Base-by-base conservation (phyloP, 78 protist species). In the Chrysochromulina parva region DNA sequence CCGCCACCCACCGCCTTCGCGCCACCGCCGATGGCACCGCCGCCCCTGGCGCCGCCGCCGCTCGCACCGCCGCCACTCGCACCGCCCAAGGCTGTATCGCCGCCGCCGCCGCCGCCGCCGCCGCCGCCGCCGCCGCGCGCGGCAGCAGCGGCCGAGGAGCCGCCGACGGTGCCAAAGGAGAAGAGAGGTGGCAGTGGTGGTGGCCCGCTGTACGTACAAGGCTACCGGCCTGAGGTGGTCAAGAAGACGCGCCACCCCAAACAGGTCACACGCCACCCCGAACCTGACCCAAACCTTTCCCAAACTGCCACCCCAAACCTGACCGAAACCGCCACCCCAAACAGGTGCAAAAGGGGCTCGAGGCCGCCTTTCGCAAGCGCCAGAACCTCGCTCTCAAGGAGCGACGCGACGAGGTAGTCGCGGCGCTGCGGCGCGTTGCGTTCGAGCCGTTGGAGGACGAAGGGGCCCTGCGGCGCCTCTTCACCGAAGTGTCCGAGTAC, bases 341-440 rank as follows among this genome's bases (percentile, higher is more conserved):
- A 55, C 6, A 2, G 55, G 82, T 74, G 11, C 13, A 74, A 9
- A 19, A 48, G 54, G 82, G 82, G 57, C 54, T 74, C 28, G 82
- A 74, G 55, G 82, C 82, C 4, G 82, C 82, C 55, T 74, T 74
- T 14, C 82, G 82, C 50, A 74, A 74, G 57, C 53, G 82, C 4
- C 82, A 74, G 24, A 74, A 74, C 55, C 53, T 48, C 26, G 3
- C 3, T 53, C 55, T 74, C 26, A 3, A 55, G 11, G 50, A 28
- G 55, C 57, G 24, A 17, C 9, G 22, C n/a, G 57, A 38, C 13
- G 24, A 14, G 24, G 76, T 67, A 13, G 6, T 67, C 50, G 28
- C 5, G 22, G 48, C n/a, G 11, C n/a, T 67, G 22, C 50, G 48
- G 50, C 48, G 76, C 76, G 76, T 17, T 16, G 22, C 13, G 48